phyloP scores from a whole-genome alignment of 2,329 filamentous ascomycete species.

The Colletotrichum camelliae region DNA sequence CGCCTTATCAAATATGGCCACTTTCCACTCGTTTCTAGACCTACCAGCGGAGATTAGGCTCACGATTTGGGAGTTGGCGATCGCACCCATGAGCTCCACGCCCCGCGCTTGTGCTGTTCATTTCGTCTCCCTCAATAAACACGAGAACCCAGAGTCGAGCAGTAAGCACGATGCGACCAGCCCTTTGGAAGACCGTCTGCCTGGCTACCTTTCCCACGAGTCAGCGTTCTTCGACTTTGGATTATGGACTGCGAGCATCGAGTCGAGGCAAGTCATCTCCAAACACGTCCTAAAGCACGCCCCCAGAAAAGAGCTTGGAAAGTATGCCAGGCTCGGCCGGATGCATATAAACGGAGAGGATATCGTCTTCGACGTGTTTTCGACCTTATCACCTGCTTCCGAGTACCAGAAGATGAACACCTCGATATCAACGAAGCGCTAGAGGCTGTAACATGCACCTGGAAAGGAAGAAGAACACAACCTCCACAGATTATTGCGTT shows the following conservation, averaged over 20 bases:
- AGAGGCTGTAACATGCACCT: fast-evolving
- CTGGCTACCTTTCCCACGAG: neutral
- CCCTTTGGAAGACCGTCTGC: neutral
- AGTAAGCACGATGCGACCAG: neutral
- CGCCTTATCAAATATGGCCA: too few relatives aligned
- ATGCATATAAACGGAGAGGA: neutral
- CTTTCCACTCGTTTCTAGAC: fast-evolving
- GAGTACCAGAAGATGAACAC: neutral
- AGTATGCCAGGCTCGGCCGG: neutral
- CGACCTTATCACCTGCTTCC: neutral
- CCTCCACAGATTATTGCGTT: neutral
- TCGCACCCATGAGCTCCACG: neutral
- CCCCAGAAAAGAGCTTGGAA: neutral
- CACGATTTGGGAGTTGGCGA: neutral
- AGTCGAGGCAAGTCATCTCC: neutral
- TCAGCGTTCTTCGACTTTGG: neutral
- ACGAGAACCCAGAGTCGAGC: neutral
- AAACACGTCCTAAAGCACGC: neutral
- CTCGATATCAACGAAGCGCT: neutral
- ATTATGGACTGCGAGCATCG: neutral
- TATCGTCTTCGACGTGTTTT: neutral
- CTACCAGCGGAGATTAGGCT: neutral
- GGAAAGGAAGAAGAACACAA: fast-evolving
- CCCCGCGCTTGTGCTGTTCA: neutral
- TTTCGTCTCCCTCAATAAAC: fast-evolving